Evolutionary conservation across 2,329 filamentous ascomycete species (phyloP).

Genomic region (Pseudogymnoascus sp.): DNA sequence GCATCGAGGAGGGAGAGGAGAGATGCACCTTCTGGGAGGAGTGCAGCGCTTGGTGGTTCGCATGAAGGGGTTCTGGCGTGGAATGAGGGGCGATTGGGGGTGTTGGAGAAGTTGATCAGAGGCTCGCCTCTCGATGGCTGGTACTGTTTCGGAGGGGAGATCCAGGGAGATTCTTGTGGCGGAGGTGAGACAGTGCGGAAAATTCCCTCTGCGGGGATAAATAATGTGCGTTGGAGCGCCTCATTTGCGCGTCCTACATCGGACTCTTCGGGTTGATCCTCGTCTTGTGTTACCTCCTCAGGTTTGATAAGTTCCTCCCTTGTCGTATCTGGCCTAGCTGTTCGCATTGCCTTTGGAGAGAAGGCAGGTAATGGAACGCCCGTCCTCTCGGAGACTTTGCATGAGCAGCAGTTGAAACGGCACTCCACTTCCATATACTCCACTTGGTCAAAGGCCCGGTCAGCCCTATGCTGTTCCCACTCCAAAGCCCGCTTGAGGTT

Average conservation of each 20-base stretch:
- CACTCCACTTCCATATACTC: conserved; percentile 73
- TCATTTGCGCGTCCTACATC: background rate
- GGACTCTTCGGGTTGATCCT: background rate
- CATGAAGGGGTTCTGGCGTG: conserved; percentile 54
- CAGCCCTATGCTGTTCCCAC: conserved; percentile 47
- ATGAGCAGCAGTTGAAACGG: conserved; percentile 57
- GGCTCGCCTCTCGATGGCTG: conserved; percentile 1
- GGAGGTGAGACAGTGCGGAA: conserved; percentile 48
- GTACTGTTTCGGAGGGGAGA: conserved; percentile 18
- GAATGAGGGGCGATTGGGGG: conserved; percentile 8
- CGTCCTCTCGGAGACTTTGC: conserved; percentile 29
- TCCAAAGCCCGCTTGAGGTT: conserved; percentile 37
- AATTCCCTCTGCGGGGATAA: conserved; percentile 54
- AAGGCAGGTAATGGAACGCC: conserved; percentile 9
- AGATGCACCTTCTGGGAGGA: conserved; percentile 45
- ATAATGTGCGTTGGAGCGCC: conserved; percentile 27
- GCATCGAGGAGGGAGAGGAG: conserved; percentile 54
- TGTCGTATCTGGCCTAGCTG: background rate
- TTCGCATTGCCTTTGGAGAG: background rate
- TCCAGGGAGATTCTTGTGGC: conserved; percentile 21
- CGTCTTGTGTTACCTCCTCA: background rate
- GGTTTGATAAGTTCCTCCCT: background rate
- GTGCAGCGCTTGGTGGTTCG: conserved; percentile 52
- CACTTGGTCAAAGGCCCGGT: conserved; percentile 62
- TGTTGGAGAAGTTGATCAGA: background rate